Base-by-base conservation (phyloP, 208 protist species). In the Leishmania amazonensis region DNA sequence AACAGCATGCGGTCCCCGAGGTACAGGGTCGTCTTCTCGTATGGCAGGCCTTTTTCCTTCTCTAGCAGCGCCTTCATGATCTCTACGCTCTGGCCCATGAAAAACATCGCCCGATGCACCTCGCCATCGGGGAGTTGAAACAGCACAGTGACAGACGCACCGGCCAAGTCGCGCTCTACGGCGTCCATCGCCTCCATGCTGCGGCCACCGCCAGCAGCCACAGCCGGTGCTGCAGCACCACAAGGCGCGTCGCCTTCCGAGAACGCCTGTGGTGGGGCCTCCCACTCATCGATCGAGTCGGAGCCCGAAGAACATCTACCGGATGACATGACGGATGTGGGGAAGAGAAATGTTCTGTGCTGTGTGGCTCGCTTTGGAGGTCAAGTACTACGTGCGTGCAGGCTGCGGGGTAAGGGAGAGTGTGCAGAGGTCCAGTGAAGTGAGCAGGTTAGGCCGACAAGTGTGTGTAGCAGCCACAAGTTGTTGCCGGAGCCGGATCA, bases 231-330 rank as follows among this genome's bases (percentile, higher is more conserved):
- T 4, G 53, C 57, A 42, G 53, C 72, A 17, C 82, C 51, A 45
- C 76, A 65, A 58, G 40, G 15, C 51, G 54, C 51, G n/a, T 60
- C 40, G 38, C 80, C 81, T 62, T n/a, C 73, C n/a, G 0, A 7
- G 47, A 73, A 42, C 9, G 75, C 40, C 65, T 79, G 54, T 57
- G 79, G 72, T 19, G 91, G 90, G 6, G 85, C 87, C 31, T 87
- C 89, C 94, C 94, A 97, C 85, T 97, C 94, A 28, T 96, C 91
- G 0, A 84, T 84, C 13, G 91, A 95, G 85, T 96, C 93, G 31
- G 77, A 78, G 45, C 2, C n/a, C 8, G 76, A 67, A 31, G 47
- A 40, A 57, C 78, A 38, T 2, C 28, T 28, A 6, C 76, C 76
- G 24, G 75, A 78, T n/a, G 81, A 77, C 81, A 80, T 84, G 51